Percentiles rank a stretch among this genome's conserved stretches.
Evolutionary conservation across 257 asterid species (phyloP).

Genomic region (Rauvolfia tetraphylla): DNA sequence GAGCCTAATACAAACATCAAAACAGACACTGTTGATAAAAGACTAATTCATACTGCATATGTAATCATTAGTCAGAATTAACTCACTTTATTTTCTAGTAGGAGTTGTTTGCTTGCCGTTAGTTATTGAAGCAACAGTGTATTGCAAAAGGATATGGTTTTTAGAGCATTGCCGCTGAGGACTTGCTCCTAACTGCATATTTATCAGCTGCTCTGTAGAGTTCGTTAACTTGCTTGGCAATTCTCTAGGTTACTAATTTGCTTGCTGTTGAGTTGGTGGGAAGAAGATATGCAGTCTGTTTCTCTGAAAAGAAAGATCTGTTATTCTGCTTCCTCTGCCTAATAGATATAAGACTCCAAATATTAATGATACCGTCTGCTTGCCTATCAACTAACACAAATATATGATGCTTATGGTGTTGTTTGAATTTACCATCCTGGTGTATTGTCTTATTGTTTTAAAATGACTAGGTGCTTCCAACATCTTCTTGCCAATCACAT

Average conservation of each 20-base stretch:
- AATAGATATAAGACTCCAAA: not conserved
- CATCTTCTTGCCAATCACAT: not conserved
- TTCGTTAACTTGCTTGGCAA: not conserved
- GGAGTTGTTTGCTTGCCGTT: no score
- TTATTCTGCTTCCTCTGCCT: not conserved
- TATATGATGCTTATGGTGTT: not conserved
- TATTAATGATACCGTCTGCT: not conserved
- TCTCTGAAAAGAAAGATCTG: not conserved
- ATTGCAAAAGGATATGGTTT: not conserved
- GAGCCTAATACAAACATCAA: not conserved
- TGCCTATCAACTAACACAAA: not conserved
- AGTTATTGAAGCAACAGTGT: no score
- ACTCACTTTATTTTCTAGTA: no score
- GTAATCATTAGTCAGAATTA: no score
- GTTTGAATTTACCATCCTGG: not conserved
- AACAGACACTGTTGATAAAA: no score
- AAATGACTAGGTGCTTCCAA: not conserved
- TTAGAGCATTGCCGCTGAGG: not conserved
- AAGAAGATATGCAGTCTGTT: not conserved
- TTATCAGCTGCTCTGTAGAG: not conserved
- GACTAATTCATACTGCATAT: no score
- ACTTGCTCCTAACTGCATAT: not conserved
- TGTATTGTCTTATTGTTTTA: not conserved
- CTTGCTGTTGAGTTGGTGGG: not conserved
- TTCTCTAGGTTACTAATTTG: not conserved